Percentiles rank a stretch among this genome's conserved stretches.
These are phyloP conservation scores for Nothophaeocryptopus gaeumannii DNA, from an alignment of 2,329 filamentous ascomycete species.

Conservation along the genomic window DNA sequence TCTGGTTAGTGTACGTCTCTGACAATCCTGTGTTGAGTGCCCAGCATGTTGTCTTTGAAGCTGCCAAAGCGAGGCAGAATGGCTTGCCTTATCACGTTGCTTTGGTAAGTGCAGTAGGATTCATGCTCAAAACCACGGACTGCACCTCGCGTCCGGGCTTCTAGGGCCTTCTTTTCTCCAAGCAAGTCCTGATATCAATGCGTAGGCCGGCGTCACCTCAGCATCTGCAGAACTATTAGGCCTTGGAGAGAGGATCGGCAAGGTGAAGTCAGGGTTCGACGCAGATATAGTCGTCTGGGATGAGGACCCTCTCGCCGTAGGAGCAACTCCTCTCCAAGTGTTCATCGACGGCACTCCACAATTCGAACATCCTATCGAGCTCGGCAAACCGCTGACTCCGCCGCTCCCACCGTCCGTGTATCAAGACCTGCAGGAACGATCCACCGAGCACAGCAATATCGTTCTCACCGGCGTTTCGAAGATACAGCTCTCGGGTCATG, in stretches of 20 bases:
- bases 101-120: constrained; percentile 30
- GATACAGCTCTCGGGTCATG: constrained; percentile 49
- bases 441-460: constrained; percentile 36
- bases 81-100: constrained; percentile 43
- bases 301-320: constrained; percentile 38
- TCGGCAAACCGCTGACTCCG: constrained; percentile 49
- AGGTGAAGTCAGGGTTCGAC: constrained; percentile 41
- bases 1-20: constrained; percentile 57
- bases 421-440: constrained; percentile 39
- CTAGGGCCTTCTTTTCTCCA: no score
- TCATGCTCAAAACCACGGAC: no score
- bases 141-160: no score
- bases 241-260: constrained; percentile 41
- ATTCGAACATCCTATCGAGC: constrained; percentile 50
- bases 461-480: constrained; percentile 58
- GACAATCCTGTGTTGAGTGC: constrained; percentile 69
- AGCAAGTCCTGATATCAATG: no score
- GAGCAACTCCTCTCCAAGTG: constrained; percentile 38
- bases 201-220: no score
- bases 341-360: constrained; percentile 49
- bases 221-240: constrained; percentile 31
- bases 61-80: constrained; percentile 44
- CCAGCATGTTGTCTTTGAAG: constrained; percentile 65
- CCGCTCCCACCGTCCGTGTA: constrained; percentile 43
- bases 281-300: constrained; percentile 46